phyloP scores from a whole-genome alignment of 169 alveolate species.

The Plasmodium fragile region DNA sequence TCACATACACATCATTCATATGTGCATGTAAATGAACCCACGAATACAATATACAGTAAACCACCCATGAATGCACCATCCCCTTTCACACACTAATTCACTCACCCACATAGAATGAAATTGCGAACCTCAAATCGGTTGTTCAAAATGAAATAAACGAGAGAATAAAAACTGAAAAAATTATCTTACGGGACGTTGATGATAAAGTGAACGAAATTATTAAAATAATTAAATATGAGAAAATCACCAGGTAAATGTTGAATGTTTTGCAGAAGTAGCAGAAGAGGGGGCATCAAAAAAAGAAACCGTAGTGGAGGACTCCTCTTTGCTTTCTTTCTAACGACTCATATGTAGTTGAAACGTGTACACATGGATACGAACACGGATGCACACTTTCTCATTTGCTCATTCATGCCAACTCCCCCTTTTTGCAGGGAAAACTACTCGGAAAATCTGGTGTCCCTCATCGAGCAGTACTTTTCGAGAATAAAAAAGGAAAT shows the following conservation, averaged over 20 bases:
- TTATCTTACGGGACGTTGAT: constrained; percentile 59
- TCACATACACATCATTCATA: neutral
- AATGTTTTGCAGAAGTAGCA: neutral
- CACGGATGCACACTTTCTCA: neutral
- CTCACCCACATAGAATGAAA: constrained; percentile 27
- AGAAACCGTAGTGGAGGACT: neutral
- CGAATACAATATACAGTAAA: neutral
- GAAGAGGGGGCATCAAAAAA: neutral
- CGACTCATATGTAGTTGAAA: neutral
- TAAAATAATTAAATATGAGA: constrained; percentile 61
- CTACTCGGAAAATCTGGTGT: constrained; percentile 68
- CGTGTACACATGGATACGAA: neutral
- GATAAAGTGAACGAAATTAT: constrained; percentile 66
- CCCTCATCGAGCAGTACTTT: constrained; percentile 72
- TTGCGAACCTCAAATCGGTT: constrained; percentile 27
- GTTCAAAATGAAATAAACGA: constrained; percentile 67
- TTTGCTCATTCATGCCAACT: neutral
- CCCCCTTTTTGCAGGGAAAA: constrained; percentile 35
- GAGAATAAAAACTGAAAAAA: constrained; percentile 64
- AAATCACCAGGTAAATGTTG: constrained; percentile 48
- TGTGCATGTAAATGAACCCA: neutral
- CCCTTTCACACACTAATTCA: neutral
- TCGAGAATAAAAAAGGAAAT: constrained; percentile 67
- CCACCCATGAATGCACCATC: neutral
- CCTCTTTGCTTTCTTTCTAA: neutral